These are phyloP conservation scores for Elsinoe fawcettii DNA, from an alignment of 2,329 filamentous ascomycete species.

Conservation along the genomic window DNA sequence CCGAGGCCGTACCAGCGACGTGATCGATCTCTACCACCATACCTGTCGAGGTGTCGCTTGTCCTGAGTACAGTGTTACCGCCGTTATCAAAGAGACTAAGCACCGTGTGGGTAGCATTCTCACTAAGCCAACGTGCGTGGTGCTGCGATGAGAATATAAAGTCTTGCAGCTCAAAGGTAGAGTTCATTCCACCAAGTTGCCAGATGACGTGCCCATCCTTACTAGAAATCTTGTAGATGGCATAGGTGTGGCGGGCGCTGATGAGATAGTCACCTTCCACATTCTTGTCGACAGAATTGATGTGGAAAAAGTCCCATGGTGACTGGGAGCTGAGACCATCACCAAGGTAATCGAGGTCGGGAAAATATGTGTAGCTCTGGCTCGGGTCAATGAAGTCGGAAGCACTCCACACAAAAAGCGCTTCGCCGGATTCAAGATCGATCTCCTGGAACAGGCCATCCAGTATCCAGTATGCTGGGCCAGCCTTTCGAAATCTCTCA, in stretches of 20 bases:
- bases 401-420: conserved; percentile 49
- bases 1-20: conserved; percentile 18
- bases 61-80: conserved; percentile 24
- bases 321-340: conserved; percentile 36
- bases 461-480: too few relatives aligned
- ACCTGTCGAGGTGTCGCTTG: conserved; percentile 20
- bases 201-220: conserved; percentile 42
- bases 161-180: conserved; percentile 18
- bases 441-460: too few relatives aligned
- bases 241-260: conserved; percentile 43
- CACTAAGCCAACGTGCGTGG: conserved; percentile 37
- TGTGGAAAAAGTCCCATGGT: conserved; percentile 47
- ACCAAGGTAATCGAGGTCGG: conserved; percentile 31
- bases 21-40: conserved; percentile 23
- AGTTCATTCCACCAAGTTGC: conserved; percentile 33
- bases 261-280: conserved; percentile 45
- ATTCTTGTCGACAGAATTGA: conserved; percentile 48
- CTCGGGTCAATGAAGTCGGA: conserved; percentile 44
- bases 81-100: conserved; percentile 48
- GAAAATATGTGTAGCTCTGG: conserved; percentile 30
- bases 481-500: too few relatives aligned
- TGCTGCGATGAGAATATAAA: conserved; percentile 43
- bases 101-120: conserved; percentile 36
- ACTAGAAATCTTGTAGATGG: conserved; percentile 41
- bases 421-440: too few relatives aligned